phyloP scores from a whole-genome alignment of 768 basidiomycete species.

The Boletus speciosus region DNA sequence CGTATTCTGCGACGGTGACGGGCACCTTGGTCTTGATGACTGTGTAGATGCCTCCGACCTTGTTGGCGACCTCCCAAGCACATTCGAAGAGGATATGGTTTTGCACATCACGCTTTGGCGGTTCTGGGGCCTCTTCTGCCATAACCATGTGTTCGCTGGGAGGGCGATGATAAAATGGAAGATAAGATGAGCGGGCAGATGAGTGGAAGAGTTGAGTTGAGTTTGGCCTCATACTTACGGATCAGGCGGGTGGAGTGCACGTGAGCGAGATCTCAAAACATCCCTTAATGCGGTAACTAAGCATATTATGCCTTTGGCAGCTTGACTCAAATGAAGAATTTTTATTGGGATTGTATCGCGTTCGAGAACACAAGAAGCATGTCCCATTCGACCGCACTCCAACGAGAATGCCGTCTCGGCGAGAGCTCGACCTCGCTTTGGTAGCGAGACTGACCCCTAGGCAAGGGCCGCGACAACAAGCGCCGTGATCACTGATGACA shows the following conservation, averaged over 20 bases:
- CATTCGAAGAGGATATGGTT: conserved; percentile 87
- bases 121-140: conserved; percentile 20
- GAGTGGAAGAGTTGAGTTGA: background rate
- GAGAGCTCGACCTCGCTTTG: background rate
- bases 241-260: conserved; percentile 7
- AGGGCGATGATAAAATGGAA: background rate
- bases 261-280: conserved; percentile 16
- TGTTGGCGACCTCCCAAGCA: conserved; percentile 98
- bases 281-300: conserved; percentile 24
- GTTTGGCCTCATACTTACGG: conserved; percentile 11
- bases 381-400: background rate
- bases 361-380: background rate
- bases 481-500: conserved; percentile 41
- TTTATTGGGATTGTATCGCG: background rate
- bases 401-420: background rate
- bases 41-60: conserved; percentile 98
- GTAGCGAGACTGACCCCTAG: conserved; percentile 7
- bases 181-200: background rate
- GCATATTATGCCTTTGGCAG: background rate
- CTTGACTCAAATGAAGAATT: background rate
- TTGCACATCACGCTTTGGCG: conserved; percentile 63
- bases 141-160: conserved; percentile 10
- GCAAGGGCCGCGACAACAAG: conserved; percentile 35
- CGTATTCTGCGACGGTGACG: conserved; percentile 94
- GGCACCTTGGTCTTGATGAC: conserved; percentile 99